Conservation (phyloP, 805 yeast species). For the Torulaspora microellipsoides region DNA sequence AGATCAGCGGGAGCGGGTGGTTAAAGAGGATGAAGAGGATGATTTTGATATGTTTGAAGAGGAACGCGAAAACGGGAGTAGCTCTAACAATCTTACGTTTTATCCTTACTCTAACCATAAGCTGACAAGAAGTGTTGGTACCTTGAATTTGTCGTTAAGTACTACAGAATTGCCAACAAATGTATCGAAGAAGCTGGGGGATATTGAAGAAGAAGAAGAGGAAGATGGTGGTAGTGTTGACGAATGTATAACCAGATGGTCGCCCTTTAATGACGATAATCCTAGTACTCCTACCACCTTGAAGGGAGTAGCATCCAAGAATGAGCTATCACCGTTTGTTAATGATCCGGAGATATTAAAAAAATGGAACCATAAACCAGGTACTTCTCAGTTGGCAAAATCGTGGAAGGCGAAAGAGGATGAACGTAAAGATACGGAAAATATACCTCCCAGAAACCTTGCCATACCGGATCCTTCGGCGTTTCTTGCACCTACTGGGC, state of each 20-base stretch:
- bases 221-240: constrained; percentile 16
- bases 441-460: constrained; percentile 7
- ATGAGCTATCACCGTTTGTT: constrained; percentile 32
- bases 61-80: constrained; percentile 2
- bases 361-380: constrained; percentile 18
- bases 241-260: constrained; percentile 27
- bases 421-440: constrained; percentile 3
- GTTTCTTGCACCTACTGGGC: constrained; percentile 25
- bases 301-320: constrained; percentile 22
- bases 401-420: constrained; percentile 10
- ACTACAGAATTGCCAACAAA: constrained; percentile 22
- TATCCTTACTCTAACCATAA: constrained; percentile 30
- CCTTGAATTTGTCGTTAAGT: constrained; percentile 46
- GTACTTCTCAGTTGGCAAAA: constrained; percentile 6
- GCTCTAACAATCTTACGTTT: constrained; percentile 26
- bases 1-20: constrained; percentile 1
- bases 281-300: constrained; percentile 19
- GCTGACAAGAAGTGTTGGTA: constrained; percentile 50
- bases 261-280: constrained; percentile 22
- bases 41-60: constrained; percentile 15
- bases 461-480: constrained; percentile 26
- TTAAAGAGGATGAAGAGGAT: constrained; percentile 13
- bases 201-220: constrained; percentile 18
- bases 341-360: constrained; percentile 22
- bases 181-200: constrained; percentile 6